Evolutionary conservation across 1,139 yeast species (phyloP).

Genomic region (Scheffersomyces quercinus): DNA sequence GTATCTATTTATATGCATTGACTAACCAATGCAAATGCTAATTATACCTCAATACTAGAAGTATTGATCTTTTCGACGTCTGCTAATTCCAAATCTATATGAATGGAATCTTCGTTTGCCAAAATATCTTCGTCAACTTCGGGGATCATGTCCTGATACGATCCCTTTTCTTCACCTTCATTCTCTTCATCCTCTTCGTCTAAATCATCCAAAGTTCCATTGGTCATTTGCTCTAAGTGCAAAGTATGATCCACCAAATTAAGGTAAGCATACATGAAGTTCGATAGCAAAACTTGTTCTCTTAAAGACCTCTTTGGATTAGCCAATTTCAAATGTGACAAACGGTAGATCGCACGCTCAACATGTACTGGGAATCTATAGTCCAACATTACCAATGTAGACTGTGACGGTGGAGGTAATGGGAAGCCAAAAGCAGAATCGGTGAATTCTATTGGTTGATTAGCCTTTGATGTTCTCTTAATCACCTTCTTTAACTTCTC

Average conservation of each 20-base stretch:
- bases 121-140: conserved; percentile 13
- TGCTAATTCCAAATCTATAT: conserved; percentile 20
- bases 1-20: neutral
- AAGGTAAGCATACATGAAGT: conserved; percentile 96
- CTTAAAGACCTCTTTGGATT: conserved; percentile 88
- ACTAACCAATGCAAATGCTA: no score
- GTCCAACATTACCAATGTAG: conserved; percentile 77
- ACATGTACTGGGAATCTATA: conserved; percentile 91
- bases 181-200: conserved; percentile 15
- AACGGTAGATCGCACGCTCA: conserved; percentile 90
- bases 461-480: conserved; percentile 47
- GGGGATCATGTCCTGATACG: conserved; percentile 3
- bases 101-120: conserved; percentile 14
- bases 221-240: conserved; percentile 54
- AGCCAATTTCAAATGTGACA: conserved; percentile 89
- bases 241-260: conserved; percentile 89
- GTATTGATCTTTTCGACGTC: conserved; percentile 5
- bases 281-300: conserved; percentile 89
- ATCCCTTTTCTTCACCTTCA: conserved; percentile 11
- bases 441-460: conserved; percentile 75
- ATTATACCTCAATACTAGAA: conserved; percentile 2
- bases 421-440: conserved; percentile 88
- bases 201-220: conserved; percentile 11
- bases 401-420: conserved; percentile 72
- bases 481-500: conserved; percentile 48